Evolutionary conservation across 257 asterid genomes (phyloP), one percentile per base, ranked within the genome.

Genomic region (Mitragyna speciosa): DNA sequence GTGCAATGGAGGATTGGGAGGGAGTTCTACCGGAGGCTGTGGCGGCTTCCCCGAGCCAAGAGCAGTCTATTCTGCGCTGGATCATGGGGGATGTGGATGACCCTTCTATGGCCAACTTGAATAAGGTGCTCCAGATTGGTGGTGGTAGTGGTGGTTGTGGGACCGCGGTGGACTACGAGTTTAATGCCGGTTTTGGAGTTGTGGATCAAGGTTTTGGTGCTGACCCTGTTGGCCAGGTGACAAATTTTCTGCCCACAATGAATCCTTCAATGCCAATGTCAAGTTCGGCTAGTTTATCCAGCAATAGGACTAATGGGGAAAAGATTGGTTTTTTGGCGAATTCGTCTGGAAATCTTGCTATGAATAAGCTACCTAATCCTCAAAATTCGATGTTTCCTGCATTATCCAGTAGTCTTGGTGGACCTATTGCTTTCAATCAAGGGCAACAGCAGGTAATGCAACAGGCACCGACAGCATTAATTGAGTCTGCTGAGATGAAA

Each of bases 61-160:
- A 93, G 12, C 97, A 90, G 85, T 87, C 96, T 72, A 82, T 93
- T 39, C 79, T 90, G 71, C 88, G 92, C 59, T 93, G 96, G 97
- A 90, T 94, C 87, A 91, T 94, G 98, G 98, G 94, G 15, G 98
- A 90, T 86, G 97, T 91, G 79, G 98, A 91, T 59, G 97, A 93
- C 87, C 92, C 93, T 12, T 86, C 97, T 4, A 88, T 90, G 92
- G 91, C 83, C 15, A 90, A 83, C 74, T 84, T 90, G 76, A 88
- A 86, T 72, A 92, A 87, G 87, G 86, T 75, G 16, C 84, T 88
- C 75, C 98, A 93, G 41, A 83, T 85, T 63, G 85, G 90, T 36
- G 90, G 88, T 45, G 86, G 84, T 59, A 88, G 79, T 16, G 82
- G 71, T 16, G 82, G 74, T 9, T 87, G 79, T 20, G 82, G 85